phyloP scores from a whole-genome alignment of 2,329 filamentous ascomycete genomes.

The Sarocladiaceae sp. region DNA sequence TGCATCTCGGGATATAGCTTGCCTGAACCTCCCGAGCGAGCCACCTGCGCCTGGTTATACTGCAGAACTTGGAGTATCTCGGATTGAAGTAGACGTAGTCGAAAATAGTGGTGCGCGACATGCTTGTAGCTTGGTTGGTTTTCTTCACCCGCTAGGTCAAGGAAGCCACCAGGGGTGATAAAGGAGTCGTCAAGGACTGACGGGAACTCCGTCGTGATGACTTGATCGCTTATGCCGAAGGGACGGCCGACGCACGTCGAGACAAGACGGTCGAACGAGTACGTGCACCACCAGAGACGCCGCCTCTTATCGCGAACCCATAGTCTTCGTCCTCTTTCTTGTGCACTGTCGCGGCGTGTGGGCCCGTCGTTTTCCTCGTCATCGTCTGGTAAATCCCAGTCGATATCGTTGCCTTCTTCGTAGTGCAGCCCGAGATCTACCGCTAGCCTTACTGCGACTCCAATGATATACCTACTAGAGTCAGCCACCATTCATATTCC shows the following conservation, averaged over 20 bases:
- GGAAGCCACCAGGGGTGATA: slow-evolving; percentile 74
- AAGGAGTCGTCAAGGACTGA: slow-evolving; percentile 81
- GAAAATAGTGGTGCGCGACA: slow-evolving; percentile 88
- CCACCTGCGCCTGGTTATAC: slow-evolving; percentile 80
- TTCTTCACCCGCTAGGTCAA: slow-evolving; percentile 49
- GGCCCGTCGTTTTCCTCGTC: slow-evolving; percentile 12
- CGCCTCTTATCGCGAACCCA: slow-evolving; percentile 82
- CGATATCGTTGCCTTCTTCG: slow-evolving; percentile 69
- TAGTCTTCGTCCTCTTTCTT: slow-evolving; percentile 62
- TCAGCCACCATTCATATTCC: background rate
- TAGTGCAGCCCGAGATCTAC: slow-evolving; percentile 90
- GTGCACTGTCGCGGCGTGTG: slow-evolving; percentile 19
- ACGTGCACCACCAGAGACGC: slow-evolving; percentile 94
- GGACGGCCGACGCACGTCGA: slow-evolving; percentile 89
- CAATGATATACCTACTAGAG: slow-evolving; percentile 70
- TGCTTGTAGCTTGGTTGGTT: slow-evolving; percentile 77
- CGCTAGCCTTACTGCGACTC: slow-evolving; percentile 82
- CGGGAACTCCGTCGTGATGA: slow-evolving; percentile 92
- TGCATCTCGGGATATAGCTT: slow-evolving; percentile 66
- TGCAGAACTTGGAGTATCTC: slow-evolving; percentile 93
- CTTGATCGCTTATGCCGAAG: slow-evolving; percentile 92
- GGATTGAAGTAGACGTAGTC: slow-evolving; percentile 80
- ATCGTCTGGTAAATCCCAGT: slow-evolving; percentile 50
- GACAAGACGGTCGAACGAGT: slow-evolving; percentile 89
- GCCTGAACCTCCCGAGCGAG: slow-evolving; percentile 60